phyloP scores from a whole-genome alignment of 1,284 basidiomycete genomes.

The Cutaneotrichosporon cavernicola region DNA sequence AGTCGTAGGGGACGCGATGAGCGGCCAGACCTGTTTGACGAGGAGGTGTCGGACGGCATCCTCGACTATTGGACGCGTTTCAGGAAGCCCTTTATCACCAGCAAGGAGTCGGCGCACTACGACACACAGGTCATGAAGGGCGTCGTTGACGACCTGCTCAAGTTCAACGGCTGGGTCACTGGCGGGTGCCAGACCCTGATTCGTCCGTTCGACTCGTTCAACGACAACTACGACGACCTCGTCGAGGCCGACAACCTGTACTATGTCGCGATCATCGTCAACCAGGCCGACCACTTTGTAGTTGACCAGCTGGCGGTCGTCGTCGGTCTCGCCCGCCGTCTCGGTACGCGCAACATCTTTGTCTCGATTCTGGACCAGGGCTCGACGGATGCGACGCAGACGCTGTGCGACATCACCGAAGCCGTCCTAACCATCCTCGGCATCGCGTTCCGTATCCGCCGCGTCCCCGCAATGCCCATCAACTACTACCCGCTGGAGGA shows the following conservation, averaged over 20 bases:
- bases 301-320: slow-evolving; percentile 95
- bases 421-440: slow-evolving; percentile 85
- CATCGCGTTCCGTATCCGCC: slow-evolving; percentile 82
- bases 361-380: slow-evolving; percentile 95
- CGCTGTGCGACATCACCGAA: slow-evolving; percentile 85
- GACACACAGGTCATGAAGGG: slow-evolving; percentile 82
- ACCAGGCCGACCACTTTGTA: slow-evolving; percentile 94
- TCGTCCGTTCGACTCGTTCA: slow-evolving; percentile 79
- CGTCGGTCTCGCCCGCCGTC: slow-evolving; percentile 82
- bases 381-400: slow-evolving; percentile 87
- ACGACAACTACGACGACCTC: slow-evolving; percentile 83
- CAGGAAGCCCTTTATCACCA: slow-evolving; percentile 80
- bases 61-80: slow-evolving; percentile 86
- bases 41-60: slow-evolving; percentile 71
- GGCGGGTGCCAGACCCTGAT: slow-evolving; percentile 84
- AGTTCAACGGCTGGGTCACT: slow-evolving; percentile 98
- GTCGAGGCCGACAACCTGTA: slow-evolving; percentile 77
- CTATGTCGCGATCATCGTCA: slow-evolving; percentile 87
- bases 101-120: slow-evolving; percentile 75
- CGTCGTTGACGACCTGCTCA: slow-evolving; percentile 83
- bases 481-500: slow-evolving; percentile 95
- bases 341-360: slow-evolving; percentile 83
- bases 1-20: slow-evolving; percentile 79
- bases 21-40: slow-evolving; percentile 71
- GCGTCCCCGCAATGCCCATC: slow-evolving; percentile 81